Evolutionary conservation across 73 alveolate species (phyloP).

Genomic region (Paramecium tetraurelia): DNA sequence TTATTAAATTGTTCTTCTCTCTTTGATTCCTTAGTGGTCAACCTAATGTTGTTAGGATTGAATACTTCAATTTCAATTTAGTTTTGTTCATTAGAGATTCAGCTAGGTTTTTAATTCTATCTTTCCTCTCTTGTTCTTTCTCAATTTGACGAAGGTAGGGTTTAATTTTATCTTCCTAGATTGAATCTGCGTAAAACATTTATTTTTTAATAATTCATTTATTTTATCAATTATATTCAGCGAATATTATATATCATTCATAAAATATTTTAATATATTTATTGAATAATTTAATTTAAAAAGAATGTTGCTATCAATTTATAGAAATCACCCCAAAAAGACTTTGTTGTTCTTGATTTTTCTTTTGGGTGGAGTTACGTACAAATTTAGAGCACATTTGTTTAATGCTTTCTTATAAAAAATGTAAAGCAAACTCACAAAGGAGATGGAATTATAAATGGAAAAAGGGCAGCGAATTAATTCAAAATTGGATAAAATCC

Average conservation of each 20-base stretch:
- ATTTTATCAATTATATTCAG: neutral
- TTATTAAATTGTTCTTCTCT: constrained; percentile 18
- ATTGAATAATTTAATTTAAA: neutral
- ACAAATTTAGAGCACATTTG: neutral
- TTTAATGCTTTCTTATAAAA: neutral
- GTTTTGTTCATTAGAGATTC: constrained; percentile 5
- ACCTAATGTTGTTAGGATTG: neutral
- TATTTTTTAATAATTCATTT: neutral
- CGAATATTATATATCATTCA: neutral
- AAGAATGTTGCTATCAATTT: neutral
- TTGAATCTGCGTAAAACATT: neutral
- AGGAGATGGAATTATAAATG: neutral
- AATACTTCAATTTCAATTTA: constrained; percentile 27
- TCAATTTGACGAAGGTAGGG: neutral
- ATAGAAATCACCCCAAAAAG: neutral
- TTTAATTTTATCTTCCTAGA: neutral
- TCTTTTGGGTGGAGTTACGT: neutral
- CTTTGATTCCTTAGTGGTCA: neutral
- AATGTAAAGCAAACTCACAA: neutral
- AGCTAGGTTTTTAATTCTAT: neutral
- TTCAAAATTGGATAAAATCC: neutral
- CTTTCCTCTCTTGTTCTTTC: neutral
- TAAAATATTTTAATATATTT: neutral
- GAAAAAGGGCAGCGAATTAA: neutral
- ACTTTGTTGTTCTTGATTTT: neutral